Percentiles rank a stretch among this genome's conserved stretches.
These are phyloP conservation scores for Giardia duodenalis DNA, from an alignment of 208 protist species.

Conservation along the genomic window DNA sequence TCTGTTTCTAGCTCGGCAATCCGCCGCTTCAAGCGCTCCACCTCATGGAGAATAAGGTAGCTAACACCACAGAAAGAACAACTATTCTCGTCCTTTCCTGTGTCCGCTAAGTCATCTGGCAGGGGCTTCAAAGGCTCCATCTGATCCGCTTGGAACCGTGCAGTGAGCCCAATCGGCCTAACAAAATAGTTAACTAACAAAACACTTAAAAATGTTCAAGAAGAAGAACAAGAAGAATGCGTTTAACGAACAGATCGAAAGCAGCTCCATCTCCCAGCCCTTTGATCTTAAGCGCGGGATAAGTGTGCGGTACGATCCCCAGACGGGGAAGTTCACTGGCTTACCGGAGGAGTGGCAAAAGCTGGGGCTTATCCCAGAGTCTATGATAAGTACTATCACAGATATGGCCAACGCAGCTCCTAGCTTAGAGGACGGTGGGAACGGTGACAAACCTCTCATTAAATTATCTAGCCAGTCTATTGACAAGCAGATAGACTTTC, in stretches of 20 bases:
- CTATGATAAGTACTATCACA: background rate
- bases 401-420: background rate
- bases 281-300: background rate
- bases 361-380: background rate
- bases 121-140: background rate
- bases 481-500: background rate
- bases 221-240: background rate
- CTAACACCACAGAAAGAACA: background rate
- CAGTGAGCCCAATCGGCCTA: too few relatives aligned
- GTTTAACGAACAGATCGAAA: background rate
- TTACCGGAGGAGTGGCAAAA: conserved; percentile 24
- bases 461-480: background rate
- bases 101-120: background rate
- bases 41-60: background rate
- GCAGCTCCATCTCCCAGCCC: background rate
- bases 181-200: too few relatives aligned
- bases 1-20: background rate
- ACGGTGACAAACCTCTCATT: background rate
- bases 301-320: background rate
- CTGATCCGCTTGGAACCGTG: too few relatives aligned
- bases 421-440: background rate
- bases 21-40: background rate
- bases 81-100: background rate
- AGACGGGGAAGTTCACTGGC: conserved; percentile 19
- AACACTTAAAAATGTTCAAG: background rate